phyloP scores from a whole-genome alignment of 2,329 filamentous ascomycete genomes.

The Pseudogymnoascus sp. region DNA sequence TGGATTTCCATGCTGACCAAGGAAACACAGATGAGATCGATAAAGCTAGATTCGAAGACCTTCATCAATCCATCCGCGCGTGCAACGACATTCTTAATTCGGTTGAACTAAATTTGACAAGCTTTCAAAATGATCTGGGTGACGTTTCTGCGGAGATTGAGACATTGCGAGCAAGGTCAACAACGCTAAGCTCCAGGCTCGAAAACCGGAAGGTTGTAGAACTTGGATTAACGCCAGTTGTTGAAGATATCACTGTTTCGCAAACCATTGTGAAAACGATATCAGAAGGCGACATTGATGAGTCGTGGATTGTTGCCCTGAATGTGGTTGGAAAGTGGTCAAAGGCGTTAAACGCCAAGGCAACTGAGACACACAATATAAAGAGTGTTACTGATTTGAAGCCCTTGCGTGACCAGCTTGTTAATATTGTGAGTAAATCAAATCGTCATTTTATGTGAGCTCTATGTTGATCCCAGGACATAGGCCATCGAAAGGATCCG shows the following conservation, averaged over 20 bases:
- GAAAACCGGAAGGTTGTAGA: conserved; percentile 88
- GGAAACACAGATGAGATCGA: conserved; percentile 62
- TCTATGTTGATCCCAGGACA: conserved; percentile 19
- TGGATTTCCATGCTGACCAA: conserved; percentile 18
- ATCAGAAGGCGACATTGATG: conserved; percentile 81
- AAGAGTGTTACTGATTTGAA: conserved; percentile 79
- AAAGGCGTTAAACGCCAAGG: conserved; percentile 62
- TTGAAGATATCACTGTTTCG: conserved; percentile 86
- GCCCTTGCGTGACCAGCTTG: conserved; percentile 78
- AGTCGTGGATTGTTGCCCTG: conserved; percentile 77
- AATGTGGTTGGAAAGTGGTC: conserved; percentile 77
- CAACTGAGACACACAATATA: conserved; percentile 53
- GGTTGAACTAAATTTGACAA: conserved; percentile 85
- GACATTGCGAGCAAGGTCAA: conserved; percentile 79
- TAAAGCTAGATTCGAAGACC: conserved; percentile 77
- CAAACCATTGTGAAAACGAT: conserved; percentile 80
- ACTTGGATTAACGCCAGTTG: conserved; percentile 75
- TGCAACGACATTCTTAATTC: conserved; percentile 92
- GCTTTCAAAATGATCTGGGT: conserved; percentile 88
- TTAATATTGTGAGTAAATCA: conserved; percentile 56
- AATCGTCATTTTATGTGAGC: conserved; percentile 12
- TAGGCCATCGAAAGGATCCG: conserved; percentile 87
- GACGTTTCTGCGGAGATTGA: conserved; percentile 94
- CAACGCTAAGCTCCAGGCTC: conserved; percentile 73
- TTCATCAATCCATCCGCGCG: conserved; percentile 80